phyloP scores from a whole-genome alignment of 495 filamentous ascomycete genomes.

The Penicillium arizonense region DNA sequence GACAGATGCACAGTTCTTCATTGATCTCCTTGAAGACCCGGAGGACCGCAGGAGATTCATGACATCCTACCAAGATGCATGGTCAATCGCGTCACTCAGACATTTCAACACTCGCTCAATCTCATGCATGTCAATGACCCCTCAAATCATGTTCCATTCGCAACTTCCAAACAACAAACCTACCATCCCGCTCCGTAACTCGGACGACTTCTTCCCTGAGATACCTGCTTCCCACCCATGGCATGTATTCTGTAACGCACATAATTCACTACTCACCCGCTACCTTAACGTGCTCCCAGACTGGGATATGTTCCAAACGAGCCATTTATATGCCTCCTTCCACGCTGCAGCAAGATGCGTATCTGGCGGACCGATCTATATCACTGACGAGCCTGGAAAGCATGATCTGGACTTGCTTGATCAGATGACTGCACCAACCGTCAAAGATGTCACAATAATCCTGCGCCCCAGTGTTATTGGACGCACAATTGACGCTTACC shows the following conservation, averaged over 20 bases:
- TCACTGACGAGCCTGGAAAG: conserved; percentile 83
- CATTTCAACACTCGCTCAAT: conserved; percentile 78
- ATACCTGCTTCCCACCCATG: conserved; percentile 77
- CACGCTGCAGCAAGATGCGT: conserved; percentile 90
- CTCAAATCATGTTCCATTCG: conserved; percentile 79
- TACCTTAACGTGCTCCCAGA: conserved; percentile 77
- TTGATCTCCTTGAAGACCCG: conserved; percentile 72
- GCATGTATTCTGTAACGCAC: conserved; percentile 93
- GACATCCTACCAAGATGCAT: conserved; percentile 78
- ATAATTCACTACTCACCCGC: conserved; percentile 80
- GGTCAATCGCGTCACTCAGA: conserved; percentile 71
- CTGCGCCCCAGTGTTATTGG: conserved; percentile 73
- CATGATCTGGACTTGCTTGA: conserved; percentile 72
- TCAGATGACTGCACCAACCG: conserved; percentile 72
- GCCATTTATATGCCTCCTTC: conserved; percentile 71
- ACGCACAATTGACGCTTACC: conserved; percentile 68
- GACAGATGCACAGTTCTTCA: conserved; percentile 83
- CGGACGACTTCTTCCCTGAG: conserved; percentile 91
- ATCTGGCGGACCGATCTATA: conserved; percentile 87
- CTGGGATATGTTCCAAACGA: conserved; percentile 99
- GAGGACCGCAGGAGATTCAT: conserved; percentile 65
- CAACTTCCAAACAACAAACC: conserved; percentile 74
- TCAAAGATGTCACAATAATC: conserved; percentile 67
- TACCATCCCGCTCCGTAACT: conserved; percentile 73
- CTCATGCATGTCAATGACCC: conserved; percentile 88